phyloP scores from a whole-genome alignment of 2,329 filamentous ascomycete genomes.

The Scortechinia acanthostroma region DNA sequence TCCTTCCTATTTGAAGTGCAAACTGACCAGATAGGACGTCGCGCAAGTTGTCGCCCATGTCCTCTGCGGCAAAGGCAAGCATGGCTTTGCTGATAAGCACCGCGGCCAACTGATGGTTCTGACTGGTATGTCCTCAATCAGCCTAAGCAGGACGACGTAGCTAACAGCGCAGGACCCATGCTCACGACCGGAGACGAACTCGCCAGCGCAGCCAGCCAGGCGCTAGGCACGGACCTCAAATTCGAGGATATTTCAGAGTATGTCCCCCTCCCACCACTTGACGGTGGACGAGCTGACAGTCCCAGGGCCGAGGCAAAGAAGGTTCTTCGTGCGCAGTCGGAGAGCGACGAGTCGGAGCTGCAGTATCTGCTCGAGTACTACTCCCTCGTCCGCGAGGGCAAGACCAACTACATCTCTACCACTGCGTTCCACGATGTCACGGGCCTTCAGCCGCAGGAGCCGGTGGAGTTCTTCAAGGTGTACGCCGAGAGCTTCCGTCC shows the following conservation, averaged over 20 bases:
- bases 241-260: conserved; percentile 36
- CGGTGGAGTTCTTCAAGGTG: conserved; percentile 36
- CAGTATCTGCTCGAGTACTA: conserved; percentile 42
- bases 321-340: conserved; percentile 5
- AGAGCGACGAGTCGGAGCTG: conserved; percentile 18
- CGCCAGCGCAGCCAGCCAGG: too few species aligned
- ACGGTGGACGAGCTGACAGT: neutral
- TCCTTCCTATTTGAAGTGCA: too few species aligned
- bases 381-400: conserved; percentile 39
- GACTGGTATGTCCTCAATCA: too few species aligned
- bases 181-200: too few species aligned
- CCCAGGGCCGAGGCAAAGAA: conserved; percentile 17
- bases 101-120: too few species aligned
- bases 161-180: too few species aligned
- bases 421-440: conserved; percentile 39
- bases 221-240: conserved; percentile 29
- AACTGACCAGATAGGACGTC: too few species aligned
- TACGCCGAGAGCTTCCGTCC: conserved; percentile 29
- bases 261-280: conserved; percentile 5
- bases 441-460: conserved; percentile 32
- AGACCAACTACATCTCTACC: conserved; percentile 43
- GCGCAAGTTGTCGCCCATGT: too few species aligned
- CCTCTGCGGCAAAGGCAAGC: too few species aligned
- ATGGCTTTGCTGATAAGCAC: too few species aligned
- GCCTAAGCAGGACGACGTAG: too few species aligned